Base-by-base conservation (phyloP, 768 basidiomycete species). In the Artomyces pyxidatus region DNA sequence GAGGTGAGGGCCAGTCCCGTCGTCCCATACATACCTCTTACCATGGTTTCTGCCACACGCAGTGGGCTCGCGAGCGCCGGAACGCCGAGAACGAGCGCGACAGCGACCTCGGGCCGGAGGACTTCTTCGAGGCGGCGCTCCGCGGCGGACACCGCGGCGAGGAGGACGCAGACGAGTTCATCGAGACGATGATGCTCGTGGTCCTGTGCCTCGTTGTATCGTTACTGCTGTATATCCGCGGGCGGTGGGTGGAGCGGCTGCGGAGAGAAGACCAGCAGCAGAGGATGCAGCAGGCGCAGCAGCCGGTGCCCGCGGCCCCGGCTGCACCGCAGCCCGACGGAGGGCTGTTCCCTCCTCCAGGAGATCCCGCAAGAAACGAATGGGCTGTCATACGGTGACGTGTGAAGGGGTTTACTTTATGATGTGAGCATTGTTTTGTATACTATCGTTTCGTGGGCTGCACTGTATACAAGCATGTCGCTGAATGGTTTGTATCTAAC, bases 31-130 rank as follows among this genome's bases (percentile, higher is more conserved):
- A n/a, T n/a, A n/a, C n/a, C n/a, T n/a, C n/a, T n/a, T n/a, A n/a
- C n/a, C n/a, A n/a, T n/a, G n/a, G n/a, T n/a, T n/a, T n/a, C n/a
- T n/a, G n/a, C n/a, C n/a, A n/a, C n/a, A n/a, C n/a, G 17, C 64
- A 88, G 82, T 92, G 87, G 85, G 88, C 88, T 23, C 72, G 82
- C 49, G 83, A 87, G 9, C 76, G 83, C 39, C 72, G 83, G 54
- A 78, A 78, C 44, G 80, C 79, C 3, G 88, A 87, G 52, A 76
- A 76, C 48, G 86, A 86, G 25, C 77, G 80, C 22, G 85, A 88
- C 25, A 71, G 73, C 43, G 88, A 90, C 50, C 81, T 81, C 54
- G 83, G 82, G 7, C 82, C 87, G 0, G 90, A 93, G 41, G 89
- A 90, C 59, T 88, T 89, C 64, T 85, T 83, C 56, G 87, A 89